Percentiles rank a stretch among this genome's conserved stretches.
Evolutionary conservation across 306 rosid genomes (phyloP).

Genomic region (Phaseolus lunatus): DNA sequence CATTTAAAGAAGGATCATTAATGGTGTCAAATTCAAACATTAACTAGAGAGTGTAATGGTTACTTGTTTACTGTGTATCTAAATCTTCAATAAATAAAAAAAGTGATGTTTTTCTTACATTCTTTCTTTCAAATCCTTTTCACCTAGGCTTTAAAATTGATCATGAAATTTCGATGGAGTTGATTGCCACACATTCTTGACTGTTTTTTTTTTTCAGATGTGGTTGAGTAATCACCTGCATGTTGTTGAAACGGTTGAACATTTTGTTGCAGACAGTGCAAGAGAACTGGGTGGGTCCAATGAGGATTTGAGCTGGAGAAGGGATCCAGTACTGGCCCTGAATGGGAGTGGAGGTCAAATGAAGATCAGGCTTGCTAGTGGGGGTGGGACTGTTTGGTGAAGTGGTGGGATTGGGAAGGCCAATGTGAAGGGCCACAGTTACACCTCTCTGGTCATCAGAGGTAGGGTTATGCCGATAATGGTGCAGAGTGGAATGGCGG

Average conservation of each 20-base stretch:
- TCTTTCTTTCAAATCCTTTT: not conserved
- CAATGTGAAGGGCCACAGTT: conserved; percentile 85
- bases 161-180: not conserved
- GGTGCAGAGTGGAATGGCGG: conserved; percentile 34
- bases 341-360: conserved; percentile 30
- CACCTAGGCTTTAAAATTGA: conserved; percentile 14
- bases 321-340: conserved; percentile 91
- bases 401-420: conserved; percentile 54
- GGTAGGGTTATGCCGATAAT: conserved; percentile 47
- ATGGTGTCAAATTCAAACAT: not conserved
- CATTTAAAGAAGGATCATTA: not conserved
- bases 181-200: not conserved
- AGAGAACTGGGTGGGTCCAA: conserved; percentile 96
- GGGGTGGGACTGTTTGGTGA: conserved; percentile 20
- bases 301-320: conserved; percentile 88
- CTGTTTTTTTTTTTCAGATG: not conserved
- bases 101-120: not conserved
- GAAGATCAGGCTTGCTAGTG: conserved; percentile 45
- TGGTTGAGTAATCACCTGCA: conserved; percentile 69
- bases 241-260: conserved; percentile 95
- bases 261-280: conserved; percentile 91
- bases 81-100: not conserved
- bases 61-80: not conserved
- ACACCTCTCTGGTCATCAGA: conserved; percentile 53
- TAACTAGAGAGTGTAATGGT: conserved; percentile 7